These are phyloP conservation scores for Penicillium paneum DNA, from an alignment of 2,329 filamentous ascomycete genomes.

Conservation along the genomic window DNA sequence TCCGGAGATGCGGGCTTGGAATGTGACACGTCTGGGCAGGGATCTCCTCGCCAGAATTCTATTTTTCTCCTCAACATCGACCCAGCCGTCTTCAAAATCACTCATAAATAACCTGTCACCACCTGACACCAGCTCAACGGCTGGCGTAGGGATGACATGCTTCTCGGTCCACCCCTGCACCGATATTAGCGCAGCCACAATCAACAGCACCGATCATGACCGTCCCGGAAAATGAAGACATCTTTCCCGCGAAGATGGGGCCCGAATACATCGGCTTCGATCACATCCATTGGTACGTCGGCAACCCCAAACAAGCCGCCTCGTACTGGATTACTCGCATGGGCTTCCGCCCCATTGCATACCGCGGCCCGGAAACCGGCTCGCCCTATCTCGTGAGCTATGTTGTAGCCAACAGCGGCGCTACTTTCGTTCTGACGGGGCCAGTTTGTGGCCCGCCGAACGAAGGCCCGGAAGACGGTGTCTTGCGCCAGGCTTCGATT, in stretches of 20 bases:
- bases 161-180: background rate
- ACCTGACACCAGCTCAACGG: background rate
- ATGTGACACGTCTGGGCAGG: conserved; percentile 6
- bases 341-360: conserved; percentile 75
- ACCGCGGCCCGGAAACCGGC: conserved; percentile 81
- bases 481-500: conserved; percentile 38
- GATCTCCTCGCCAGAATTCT: background rate
- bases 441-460: conserved; percentile 60
- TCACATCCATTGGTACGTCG: conserved; percentile 88
- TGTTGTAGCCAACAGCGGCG: conserved; percentile 70
- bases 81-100: conserved; percentile 1
- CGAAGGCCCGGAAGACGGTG: conserved; percentile 55
- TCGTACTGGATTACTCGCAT: conserved; percentile 80
- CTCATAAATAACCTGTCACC: background rate
- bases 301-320: conserved; percentile 88
- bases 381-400: conserved; percentile 75
- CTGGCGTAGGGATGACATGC: background rate
- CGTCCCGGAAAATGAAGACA: conserved; percentile 8
- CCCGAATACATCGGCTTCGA: conserved; percentile 62
- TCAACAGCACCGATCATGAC: conserved; percentile 2
- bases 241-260: conserved; percentile 22
- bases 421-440: conserved; percentile 81
- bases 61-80: background rate
- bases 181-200: background rate
- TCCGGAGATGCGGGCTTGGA: background rate